Percentiles rank a stretch among this genome's conserved stretches.
phyloP scores from a whole-genome alignment of 176 grass and related monocot genomes.

The Oryza officinalis region DNA sequence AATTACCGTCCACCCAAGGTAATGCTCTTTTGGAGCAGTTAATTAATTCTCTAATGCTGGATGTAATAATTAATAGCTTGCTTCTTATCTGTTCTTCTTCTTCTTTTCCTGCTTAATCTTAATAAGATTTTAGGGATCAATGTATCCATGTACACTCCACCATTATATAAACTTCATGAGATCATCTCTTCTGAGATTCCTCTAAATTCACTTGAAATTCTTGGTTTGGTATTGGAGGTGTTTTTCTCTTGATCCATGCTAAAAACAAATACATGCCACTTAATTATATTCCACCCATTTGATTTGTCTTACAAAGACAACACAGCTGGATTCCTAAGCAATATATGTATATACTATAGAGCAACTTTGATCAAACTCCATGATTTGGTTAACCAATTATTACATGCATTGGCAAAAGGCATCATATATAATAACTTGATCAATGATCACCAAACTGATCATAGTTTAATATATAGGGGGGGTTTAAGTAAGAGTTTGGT shows the following conservation, averaged over 20 bases:
- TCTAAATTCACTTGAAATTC: neutral
- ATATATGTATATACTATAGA: neutral
- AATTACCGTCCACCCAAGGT: conserved; percentile 40
- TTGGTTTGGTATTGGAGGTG: neutral
- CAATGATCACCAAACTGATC: neutral
- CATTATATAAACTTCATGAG: conserved; percentile 38
- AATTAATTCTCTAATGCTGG: conserved; percentile 32
- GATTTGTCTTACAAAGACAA: neutral
- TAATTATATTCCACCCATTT: neutral
- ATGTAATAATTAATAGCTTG: conserved; percentile 36
- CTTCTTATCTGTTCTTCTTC: neutral
- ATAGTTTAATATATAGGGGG: conserved; percentile 24
- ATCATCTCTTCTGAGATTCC: neutral
- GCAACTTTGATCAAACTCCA: conserved; percentile 12
- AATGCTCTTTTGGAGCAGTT: conserved; percentile 31
- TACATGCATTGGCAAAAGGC: conserved; percentile 32
- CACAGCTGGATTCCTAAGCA: conserved; percentile 18
- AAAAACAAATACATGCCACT: neutral
- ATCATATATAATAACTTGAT: conserved; percentile 8
- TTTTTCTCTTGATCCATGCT: neutral
- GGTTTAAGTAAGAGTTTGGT: conserved; percentile 37
- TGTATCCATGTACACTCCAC: conserved; percentile 30
- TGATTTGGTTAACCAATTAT: conserved; percentile 44
- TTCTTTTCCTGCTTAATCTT: neutral
- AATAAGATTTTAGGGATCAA: conserved; percentile 43